A percentile compares a stretch with the other conserved stretches of the same genome.
Evolutionary conservation across 805 yeast genomes (phyloP).

Genomic region (Candida vaughaniae): DNA sequence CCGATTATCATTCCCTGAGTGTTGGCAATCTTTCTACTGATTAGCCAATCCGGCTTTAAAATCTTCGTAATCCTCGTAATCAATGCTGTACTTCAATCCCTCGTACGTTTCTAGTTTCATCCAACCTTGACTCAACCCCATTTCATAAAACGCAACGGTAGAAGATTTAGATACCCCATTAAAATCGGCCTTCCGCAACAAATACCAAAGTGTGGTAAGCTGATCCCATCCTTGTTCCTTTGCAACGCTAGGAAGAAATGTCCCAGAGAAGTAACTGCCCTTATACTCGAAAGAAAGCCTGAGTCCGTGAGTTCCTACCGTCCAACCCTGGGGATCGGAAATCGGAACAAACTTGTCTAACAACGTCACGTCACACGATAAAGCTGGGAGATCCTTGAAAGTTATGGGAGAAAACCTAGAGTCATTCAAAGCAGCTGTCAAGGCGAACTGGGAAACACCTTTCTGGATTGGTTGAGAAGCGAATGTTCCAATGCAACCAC

Average conservation of each 20-base stretch:
- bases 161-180: conserved; percentile 13
- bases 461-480: conserved; percentile 44
- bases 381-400: conserved; percentile 52
- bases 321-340: conserved; percentile 67
- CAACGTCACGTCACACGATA: conserved; percentile 62
- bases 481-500: conserved; percentile 97
- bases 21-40: no score
- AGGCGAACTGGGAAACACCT: conserved; percentile 64
- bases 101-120: conserved; percentile 33
- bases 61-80: conserved; percentile 22
- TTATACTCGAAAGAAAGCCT: conserved; percentile 49
- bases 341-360: conserved; percentile 57
- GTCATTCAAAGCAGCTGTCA: conserved; percentile 70
- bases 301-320: conserved; percentile 79
- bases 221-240: conserved; percentile 82
- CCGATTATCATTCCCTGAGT: no score
- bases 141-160: conserved; percentile 23
- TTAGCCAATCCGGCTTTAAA: not conserved
- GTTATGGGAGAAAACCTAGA: conserved; percentile 69
- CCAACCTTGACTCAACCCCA: conserved; percentile 33
- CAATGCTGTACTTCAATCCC: conserved; percentile 30
- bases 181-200: conserved; percentile 72
- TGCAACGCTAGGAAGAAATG: conserved; percentile 90
- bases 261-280: conserved; percentile 56
- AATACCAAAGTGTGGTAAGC: conserved; percentile 63